Conservation (phyloP, 768 basidiomycete genomes). For the Melanogaster broomeanus region DNA sequence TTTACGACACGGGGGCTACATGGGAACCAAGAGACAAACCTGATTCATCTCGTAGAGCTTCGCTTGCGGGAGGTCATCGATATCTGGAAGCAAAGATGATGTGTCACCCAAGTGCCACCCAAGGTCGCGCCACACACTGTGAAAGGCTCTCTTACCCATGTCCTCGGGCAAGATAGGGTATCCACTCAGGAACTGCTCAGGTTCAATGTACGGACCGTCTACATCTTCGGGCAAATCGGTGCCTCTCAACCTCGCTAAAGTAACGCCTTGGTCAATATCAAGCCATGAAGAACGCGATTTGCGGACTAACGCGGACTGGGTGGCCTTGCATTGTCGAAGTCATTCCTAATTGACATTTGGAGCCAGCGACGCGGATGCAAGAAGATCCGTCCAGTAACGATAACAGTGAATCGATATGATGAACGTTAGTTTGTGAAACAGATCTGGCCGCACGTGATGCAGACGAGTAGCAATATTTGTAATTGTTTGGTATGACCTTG, state of each 20-base stretch:
- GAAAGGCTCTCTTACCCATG: constrained; percentile 21
- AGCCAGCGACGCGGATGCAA: not conserved
- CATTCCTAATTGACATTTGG: constrained; percentile 11
- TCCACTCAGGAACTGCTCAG: constrained; percentile 25
- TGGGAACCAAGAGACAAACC: constrained; percentile 19
- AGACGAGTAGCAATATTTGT: not conserved
- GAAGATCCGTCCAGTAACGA: not conserved
- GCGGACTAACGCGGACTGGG: constrained; percentile 28
- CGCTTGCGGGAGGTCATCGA: constrained; percentile 31
- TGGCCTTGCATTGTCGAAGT: constrained; percentile 3
- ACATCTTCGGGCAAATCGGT: constrained; percentile 24
- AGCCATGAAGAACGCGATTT: not conserved
- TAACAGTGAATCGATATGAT: not conserved
- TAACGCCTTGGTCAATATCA: not conserved
- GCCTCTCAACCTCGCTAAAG: constrained; percentile 26
- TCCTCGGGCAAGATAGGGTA: constrained; percentile 32
- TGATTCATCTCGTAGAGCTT: constrained; percentile 45
- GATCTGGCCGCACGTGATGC: not conserved
- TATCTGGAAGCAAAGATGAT: constrained; percentile 26
- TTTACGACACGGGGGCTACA: not conserved
- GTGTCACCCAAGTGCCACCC: not conserved
- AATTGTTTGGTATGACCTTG: not conserved
- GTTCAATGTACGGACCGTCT: constrained; percentile 3
- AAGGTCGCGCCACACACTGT: not conserved
- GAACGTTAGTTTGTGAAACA: not conserved